phyloP scores from a whole-genome alignment of 352 stramenopile species.

The Globisporangium abappressorium region DNA sequence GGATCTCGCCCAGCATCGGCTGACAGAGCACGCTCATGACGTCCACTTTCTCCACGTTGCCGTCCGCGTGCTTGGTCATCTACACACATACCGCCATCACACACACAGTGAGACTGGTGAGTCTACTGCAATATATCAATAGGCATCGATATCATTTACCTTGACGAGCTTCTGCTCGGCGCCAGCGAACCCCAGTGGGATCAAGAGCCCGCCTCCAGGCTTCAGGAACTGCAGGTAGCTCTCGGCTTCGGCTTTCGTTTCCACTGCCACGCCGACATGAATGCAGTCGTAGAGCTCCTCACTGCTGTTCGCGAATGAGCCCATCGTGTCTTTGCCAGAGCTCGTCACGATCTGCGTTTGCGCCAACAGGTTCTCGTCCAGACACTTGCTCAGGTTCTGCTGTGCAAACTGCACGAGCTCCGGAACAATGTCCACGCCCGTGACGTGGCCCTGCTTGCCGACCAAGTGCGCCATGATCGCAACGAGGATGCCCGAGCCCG shows the following conservation, averaged over 20 bases:
- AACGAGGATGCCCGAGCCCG: constrained; percentile 78
- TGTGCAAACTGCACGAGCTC: constrained; percentile 68
- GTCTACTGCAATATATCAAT: neutral
- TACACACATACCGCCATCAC: constrained; percentile 8
- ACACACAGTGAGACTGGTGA: neutral
- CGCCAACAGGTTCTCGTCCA: constrained; percentile 33
- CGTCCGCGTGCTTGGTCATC: constrained; percentile 69
- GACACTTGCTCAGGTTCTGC: constrained; percentile 49
- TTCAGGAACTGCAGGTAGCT: constrained; percentile 66
- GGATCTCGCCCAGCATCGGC: constrained; percentile 62
- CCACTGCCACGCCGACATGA: constrained; percentile 76
- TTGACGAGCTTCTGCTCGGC: constrained; percentile 82
- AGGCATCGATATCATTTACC: constrained; percentile 22
- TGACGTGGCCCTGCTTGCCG: constrained; percentile 46
- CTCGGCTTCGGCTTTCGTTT: constrained; percentile 72
- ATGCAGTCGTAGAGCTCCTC: constrained; percentile 62
- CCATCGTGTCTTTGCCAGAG: constrained; percentile 38
- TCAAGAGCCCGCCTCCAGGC: constrained; percentile 62
- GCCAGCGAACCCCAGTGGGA: constrained; percentile 55
- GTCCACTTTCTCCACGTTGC: constrained; percentile 58
- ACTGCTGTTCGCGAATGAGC: constrained; percentile 9
- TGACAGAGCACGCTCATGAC: constrained; percentile 87
- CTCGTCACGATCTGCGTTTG: constrained; percentile 48
- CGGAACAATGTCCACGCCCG: constrained; percentile 76
- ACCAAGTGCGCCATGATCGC: constrained; percentile 78